Evolutionary conservation across 768 basidiomycete genomes (phyloP).

Genomic region (Sutorius australiensis): DNA sequence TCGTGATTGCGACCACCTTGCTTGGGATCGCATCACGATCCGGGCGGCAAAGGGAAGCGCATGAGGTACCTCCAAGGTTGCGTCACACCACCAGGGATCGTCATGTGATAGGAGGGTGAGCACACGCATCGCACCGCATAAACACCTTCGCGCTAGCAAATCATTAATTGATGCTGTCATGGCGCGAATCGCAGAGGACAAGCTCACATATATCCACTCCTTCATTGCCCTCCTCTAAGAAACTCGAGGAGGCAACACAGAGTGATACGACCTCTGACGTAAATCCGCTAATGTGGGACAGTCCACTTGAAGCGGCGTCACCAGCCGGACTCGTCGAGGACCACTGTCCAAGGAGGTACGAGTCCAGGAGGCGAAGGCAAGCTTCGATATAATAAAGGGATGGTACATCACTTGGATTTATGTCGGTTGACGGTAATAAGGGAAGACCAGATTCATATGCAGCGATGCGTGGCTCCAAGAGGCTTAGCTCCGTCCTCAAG

Average conservation of each 20-base stretch:
- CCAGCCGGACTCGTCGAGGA: slow-evolving; percentile 12
- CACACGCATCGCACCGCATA: slow-evolving; percentile 59
- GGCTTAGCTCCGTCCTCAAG: slow-evolving; percentile 36
- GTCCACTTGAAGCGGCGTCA: slow-evolving; percentile 6
- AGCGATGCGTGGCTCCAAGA: slow-evolving; percentile 36
- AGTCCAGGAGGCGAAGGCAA: slow-evolving; percentile 59
- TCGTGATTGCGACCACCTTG: slow-evolving; percentile 16
- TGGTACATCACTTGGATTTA: slow-evolving; percentile 22
- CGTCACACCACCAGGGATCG: slow-evolving; percentile 51
- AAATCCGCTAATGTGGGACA: slow-evolving; percentile 28
- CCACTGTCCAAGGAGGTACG: slow-evolving; percentile 62
- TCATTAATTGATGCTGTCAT: not conserved
- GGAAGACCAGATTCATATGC: slow-evolving; percentile 41
- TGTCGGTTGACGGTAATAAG: slow-evolving; percentile 30
- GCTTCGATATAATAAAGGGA: slow-evolving; percentile 49
- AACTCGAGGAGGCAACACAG: slow-evolving; percentile 46
- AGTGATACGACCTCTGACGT: slow-evolving; percentile 48
- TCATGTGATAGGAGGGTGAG: slow-evolving; percentile 71
- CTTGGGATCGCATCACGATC: slow-evolving; percentile 41
- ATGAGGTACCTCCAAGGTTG: slow-evolving; percentile 44
- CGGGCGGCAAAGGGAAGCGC: slow-evolving; percentile 48
- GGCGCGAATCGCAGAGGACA: not conserved
- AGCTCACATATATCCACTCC: slow-evolving; percentile 16
- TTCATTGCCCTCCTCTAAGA: slow-evolving; percentile 24
- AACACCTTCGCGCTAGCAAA: slow-evolving; percentile 41